Percentiles rank a stretch among this genome's conserved stretches.
These are phyloP conservation scores for Penicillium palitans DNA, from an alignment of 2,329 filamentous ascomycete genomes.

Conservation along the genomic window DNA sequence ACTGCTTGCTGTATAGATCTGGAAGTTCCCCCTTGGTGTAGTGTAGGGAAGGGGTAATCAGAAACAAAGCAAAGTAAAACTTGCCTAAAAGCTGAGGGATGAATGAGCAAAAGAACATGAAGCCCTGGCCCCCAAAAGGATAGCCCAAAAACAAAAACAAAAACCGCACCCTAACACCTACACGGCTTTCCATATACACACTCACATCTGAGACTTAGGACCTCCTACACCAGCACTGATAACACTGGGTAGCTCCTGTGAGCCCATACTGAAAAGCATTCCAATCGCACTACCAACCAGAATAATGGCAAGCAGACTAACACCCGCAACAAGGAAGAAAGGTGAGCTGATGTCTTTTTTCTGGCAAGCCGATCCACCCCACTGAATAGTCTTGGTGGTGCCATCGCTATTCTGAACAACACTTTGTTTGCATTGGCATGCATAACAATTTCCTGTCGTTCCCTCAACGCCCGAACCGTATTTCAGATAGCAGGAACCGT, in stretches of 20 bases:
- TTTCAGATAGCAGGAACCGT: conserved; percentile 73
- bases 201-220: conserved; percentile 52
- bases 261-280: conserved; percentile 78
- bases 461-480: conserved; percentile 49
- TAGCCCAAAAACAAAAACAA: not conserved
- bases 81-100: not conserved
- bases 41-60: too few species aligned
- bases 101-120: not conserved
- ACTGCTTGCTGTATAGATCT: not conserved
- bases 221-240: conserved; percentile 91
- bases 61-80: not conserved
- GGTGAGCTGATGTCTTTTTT: conserved; percentile 87
- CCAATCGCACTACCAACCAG: conserved; percentile 70
- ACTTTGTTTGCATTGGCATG: conserved; percentile 71
- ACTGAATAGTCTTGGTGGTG: conserved; percentile 66
- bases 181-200: conserved; percentile 19
- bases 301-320: conserved; percentile 68
- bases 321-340: conserved; percentile 82
- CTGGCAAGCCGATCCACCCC: conserved; percentile 83
- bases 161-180: not conserved
- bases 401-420: conserved; percentile 47
- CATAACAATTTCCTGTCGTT: conserved; percentile 64
- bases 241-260: conserved; percentile 85
- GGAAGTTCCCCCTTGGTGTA: not conserved
- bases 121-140: not conserved